Base-by-base conservation (phyloP, 768 basidiomycete species). In the Hemileccinum impolitum region DNA sequence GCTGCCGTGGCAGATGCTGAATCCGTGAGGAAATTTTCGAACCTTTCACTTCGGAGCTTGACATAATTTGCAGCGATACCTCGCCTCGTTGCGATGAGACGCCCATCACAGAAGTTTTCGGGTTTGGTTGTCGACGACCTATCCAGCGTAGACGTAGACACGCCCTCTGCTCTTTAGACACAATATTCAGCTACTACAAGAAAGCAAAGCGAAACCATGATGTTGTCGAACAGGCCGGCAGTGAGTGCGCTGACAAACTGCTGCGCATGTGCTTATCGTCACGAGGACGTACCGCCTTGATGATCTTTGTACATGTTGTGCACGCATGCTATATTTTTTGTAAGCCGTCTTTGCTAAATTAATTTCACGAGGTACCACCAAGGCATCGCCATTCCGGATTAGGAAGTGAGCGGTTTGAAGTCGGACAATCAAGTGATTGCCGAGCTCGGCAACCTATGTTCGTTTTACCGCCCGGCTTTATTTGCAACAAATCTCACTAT, bases 1-100 rank as follows among this genome's bases (percentile, higher is more conserved):
- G 66, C 71, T 18, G 78, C 85, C 3, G 87, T 91, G 15, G 74
- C 78, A 17, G 70, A 76, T 44, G 68, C 88, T 58, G 89, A 91
- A 65, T 76, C 85, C 71, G 90, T 86, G 56, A 50, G 73, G 19
- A 47, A 31, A 32, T 31, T 28, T 45, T 36, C 25, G n/a, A 45
- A 25, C 35, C 40, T 36, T 32, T 56, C 39, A 54, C 19, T 48
- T 51, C 19, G 34, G 41, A 42, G 23, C 25, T 38, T 54, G 45
- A 62, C 47, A 28, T 43, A 15, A 18, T 42, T 43, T 45, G 21
- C 62, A 89, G 87, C 71, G 78, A 70, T 82, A 86, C 58, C 75
- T 87, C 56, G 75, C 79, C 57, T 79, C 83, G 50, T 62, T 82
- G 58, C 74, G 74, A 62, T 77, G 71, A 66, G 43, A 30, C 18